phyloP scores from a whole-genome alignment of 805 yeast genomes.

The Wickerhamomyces subpelliculosus region DNA sequence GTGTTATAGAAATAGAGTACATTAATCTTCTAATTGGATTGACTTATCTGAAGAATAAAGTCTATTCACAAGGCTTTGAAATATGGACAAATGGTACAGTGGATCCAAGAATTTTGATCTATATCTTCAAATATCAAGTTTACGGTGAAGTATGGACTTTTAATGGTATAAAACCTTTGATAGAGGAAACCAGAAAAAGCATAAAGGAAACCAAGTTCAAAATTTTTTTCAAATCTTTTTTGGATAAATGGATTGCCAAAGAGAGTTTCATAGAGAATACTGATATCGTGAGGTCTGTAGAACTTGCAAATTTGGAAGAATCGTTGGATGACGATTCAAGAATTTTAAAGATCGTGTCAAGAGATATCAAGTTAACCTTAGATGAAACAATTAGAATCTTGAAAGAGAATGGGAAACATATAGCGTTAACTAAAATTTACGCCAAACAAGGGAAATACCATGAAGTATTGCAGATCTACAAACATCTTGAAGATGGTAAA shows the following conservation, averaged over 20 bases:
- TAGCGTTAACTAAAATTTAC: constrained; percentile 10
- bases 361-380: background rate
- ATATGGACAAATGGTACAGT: constrained; percentile 28
- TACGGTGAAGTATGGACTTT: constrained; percentile 17
- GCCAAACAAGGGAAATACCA: background rate
- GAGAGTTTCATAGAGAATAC: constrained; percentile 6
- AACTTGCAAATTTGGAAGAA: constrained; percentile 9
- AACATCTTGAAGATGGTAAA: constrained; percentile 9
- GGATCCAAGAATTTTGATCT: constrained; percentile 17
- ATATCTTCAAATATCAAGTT: constrained; percentile 11
- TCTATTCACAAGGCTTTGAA: constrained; percentile 12
- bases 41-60: constrained; percentile 17
- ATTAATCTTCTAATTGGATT: constrained; percentile 29
- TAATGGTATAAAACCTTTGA: constrained; percentile 12
- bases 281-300: constrained; percentile 13
- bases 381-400: constrained; percentile 7
- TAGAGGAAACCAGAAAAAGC: constrained; percentile 5
- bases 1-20: constrained; percentile 30
- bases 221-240: constrained; percentile 13
- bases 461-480: constrained; percentile 6
- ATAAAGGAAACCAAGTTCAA: constrained; percentile 14
- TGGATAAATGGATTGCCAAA: constrained; percentile 18
- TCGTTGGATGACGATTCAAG: constrained; percentile 6
- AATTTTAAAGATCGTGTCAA: constrained; percentile 4
- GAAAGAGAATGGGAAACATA: constrained; percentile 4